phyloP scores from a whole-genome alignment of 768 basidiomycete genomes.

The Lactarius akahatsu region DNA sequence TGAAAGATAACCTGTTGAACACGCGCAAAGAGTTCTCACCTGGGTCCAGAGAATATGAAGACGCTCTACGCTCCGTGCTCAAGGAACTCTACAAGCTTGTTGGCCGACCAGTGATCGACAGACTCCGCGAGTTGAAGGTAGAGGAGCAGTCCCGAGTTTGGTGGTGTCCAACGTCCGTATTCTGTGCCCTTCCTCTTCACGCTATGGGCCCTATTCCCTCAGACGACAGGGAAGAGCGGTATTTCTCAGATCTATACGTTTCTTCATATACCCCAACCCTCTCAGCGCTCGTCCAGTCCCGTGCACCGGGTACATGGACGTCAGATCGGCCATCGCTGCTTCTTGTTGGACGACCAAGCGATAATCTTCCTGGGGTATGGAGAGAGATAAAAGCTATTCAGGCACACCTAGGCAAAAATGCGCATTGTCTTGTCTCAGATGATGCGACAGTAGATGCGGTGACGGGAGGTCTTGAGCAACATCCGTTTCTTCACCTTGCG shows the following conservation, averaged over 20 bases:
- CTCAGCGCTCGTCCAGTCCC: conserved; percentile 6
- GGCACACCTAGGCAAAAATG: background rate
- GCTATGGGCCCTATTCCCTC: conserved; percentile 15
- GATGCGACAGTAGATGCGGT: background rate
- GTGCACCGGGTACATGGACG: background rate
- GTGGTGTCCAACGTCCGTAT: background rate
- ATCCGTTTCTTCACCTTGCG: conserved; percentile 5
- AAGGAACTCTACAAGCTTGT: conserved; percentile 2
- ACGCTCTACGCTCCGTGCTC: background rate
- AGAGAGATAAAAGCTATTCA: background rate
- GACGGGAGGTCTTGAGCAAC: background rate
- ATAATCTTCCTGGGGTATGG: background rate
- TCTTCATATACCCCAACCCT: conserved; percentile 6
- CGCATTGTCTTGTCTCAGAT: background rate
- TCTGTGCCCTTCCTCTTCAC: conserved; percentile 18
- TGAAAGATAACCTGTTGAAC: background rate
- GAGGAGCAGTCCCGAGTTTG: background rate
- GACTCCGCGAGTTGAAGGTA: background rate
- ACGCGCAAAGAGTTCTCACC: background rate
- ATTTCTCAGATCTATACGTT: background rate
- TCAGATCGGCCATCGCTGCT: background rate
- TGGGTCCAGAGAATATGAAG: background rate
- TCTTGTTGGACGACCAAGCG: background rate
- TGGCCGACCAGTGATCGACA: background rate
- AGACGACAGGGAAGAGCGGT: background rate